Evolutionary conservation across 2,329 filamentous ascomycete species (phyloP).

Genomic region (Clonostachys chloroleuca): DNA sequence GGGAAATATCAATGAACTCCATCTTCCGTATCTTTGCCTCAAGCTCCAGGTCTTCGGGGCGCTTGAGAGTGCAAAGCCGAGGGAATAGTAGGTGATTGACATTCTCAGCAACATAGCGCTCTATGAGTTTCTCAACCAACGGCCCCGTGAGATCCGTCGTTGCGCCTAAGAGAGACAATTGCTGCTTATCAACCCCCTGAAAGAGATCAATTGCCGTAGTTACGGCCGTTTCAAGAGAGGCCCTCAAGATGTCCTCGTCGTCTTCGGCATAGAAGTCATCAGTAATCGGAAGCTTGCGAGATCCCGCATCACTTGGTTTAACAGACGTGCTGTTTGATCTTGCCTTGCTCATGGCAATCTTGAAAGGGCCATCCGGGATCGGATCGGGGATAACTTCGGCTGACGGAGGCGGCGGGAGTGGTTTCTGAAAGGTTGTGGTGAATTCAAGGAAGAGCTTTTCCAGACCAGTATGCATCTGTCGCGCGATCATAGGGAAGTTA

Average conservation of each 20-base stretch:
- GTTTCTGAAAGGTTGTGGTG: slow-evolving; percentile 77
- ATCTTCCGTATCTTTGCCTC: slow-evolving; percentile 90
- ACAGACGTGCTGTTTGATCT: slow-evolving; percentile 44
- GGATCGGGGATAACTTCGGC: slow-evolving; percentile 56
- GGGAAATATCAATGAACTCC: slow-evolving; percentile 89
- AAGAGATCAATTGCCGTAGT: slow-evolving; percentile 94
- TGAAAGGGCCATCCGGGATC: slow-evolving; percentile 50
- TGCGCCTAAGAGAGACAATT: slow-evolving; percentile 83
- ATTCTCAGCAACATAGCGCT: slow-evolving; percentile 90
- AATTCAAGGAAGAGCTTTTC: slow-evolving; percentile 91
- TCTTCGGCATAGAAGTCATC: slow-evolving; percentile 76
- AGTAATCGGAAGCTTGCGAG: slow-evolving; percentile 38
- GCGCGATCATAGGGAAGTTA: slow-evolving; percentile 90
- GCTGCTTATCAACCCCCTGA: slow-evolving; percentile 91
- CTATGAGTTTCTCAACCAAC: slow-evolving; percentile 87
- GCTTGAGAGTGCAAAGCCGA: slow-evolving; percentile 70
- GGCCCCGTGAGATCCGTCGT: slow-evolving; percentile 93
- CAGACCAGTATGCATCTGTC: slow-evolving; percentile 90
- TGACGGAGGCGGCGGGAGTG: slow-evolving; percentile 70
- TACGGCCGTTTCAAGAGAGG: slow-evolving; percentile 85
- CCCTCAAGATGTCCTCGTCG: slow-evolving; percentile 86
- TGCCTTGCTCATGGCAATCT: slow-evolving; percentile 48
- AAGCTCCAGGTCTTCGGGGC: slow-evolving; percentile 79
- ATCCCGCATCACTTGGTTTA: slow-evolving; percentile 21
- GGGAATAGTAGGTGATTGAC: slow-evolving; percentile 89